Conservation (phyloP, 805 yeast species). For the Wickerhamiella kazuoi region DNA sequence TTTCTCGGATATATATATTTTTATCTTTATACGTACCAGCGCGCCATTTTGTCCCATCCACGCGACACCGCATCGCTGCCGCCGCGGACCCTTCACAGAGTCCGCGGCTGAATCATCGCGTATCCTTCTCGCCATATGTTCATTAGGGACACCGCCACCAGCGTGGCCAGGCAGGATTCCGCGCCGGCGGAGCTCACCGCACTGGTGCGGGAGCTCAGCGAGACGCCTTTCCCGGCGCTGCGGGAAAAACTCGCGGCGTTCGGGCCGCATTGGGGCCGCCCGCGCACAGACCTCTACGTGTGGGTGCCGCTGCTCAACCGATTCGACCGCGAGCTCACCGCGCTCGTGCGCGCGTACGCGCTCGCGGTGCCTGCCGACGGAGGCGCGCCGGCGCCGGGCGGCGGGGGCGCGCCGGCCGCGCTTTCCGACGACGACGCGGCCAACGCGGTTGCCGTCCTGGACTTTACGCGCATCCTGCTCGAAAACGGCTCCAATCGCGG, state of each 20-base stretch:
- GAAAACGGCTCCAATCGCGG: constrained; percentile 53
- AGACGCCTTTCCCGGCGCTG: constrained; percentile 15
- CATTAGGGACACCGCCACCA: constrained; percentile 1
- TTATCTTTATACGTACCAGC: too few species aligned
- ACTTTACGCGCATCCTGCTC: constrained; percentile 44
- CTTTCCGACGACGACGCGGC: constrained; percentile 32
- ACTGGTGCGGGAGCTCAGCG: background rate
- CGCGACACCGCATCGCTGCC: too few species aligned
- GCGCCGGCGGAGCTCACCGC: constrained; percentile 1
- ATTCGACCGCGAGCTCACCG: constrained; percentile 42
- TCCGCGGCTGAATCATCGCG: background rate
- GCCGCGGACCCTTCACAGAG: too few species aligned
- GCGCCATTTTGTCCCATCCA: too few species aligned
- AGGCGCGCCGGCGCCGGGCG: too few species aligned
- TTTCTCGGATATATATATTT: too few species aligned
- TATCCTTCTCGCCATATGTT: background rate
- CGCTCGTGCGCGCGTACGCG: constrained; percentile 23
- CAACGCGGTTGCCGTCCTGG: constrained; percentile 34
- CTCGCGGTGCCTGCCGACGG: constrained; percentile 37
- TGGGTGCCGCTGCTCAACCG: constrained; percentile 66
- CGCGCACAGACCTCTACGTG: constrained; percentile 50
- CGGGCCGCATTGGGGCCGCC: constrained; percentile 32
- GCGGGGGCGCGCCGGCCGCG: constrained; percentile 18
- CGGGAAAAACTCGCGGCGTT: constrained; percentile 19
- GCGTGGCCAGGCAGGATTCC: constrained; percentile 2